phyloP scores from a whole-genome alignment of 2,329 filamentous ascomycete species.

The Drechslerella dactyloides region DNA sequence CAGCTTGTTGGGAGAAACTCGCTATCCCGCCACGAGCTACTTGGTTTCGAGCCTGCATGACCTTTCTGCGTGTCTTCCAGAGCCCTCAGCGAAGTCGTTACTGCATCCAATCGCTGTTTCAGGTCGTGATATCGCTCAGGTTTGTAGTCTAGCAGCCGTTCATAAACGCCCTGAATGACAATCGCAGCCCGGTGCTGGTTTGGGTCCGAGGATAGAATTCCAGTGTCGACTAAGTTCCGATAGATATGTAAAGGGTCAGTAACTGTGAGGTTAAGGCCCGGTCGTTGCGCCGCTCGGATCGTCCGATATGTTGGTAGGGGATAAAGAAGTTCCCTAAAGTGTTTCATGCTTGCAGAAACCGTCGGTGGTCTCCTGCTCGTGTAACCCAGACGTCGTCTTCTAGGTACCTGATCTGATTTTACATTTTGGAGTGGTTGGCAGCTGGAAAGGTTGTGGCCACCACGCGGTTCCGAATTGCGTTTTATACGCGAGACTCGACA shows the following conservation, averaged over 20 bases:
- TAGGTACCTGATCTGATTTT: too few relatives aligned
- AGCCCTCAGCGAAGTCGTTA: constrained; percentile 30
- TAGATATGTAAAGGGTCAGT: constrained; percentile 80
- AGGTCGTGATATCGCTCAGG: constrained; percentile 74
- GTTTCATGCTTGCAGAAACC: constrained; percentile 28
- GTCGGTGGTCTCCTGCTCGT: too few relatives aligned
- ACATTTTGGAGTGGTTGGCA: too few relatives aligned
- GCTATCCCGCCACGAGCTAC: constrained; percentile 65
- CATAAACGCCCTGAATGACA: constrained; percentile 78
- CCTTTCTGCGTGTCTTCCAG: constrained; percentile 27
- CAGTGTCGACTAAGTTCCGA: constrained; percentile 71
- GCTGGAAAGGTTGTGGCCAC: too few relatives aligned
- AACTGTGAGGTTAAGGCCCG: constrained; percentile 61
- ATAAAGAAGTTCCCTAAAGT: constrained; percentile 16
- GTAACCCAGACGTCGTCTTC: too few relatives aligned
- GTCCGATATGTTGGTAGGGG: constrained; percentile 22
- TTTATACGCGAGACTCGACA: too few relatives aligned
- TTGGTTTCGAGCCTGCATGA: constrained; percentile 60
- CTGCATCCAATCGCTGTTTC: constrained; percentile 56
- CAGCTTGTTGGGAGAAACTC: constrained; percentile 68
- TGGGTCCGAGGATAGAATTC: constrained; percentile 71
- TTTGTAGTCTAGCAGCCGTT: constrained; percentile 77
- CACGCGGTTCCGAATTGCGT: too few relatives aligned
- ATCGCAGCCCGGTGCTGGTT: constrained; percentile 75
- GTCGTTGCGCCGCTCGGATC: constrained; percentile 19